These are phyloP conservation scores for Neoboletus brunneissimus DNA, from an alignment of 768 basidiomycete species.

Conservation along the genomic window DNA sequence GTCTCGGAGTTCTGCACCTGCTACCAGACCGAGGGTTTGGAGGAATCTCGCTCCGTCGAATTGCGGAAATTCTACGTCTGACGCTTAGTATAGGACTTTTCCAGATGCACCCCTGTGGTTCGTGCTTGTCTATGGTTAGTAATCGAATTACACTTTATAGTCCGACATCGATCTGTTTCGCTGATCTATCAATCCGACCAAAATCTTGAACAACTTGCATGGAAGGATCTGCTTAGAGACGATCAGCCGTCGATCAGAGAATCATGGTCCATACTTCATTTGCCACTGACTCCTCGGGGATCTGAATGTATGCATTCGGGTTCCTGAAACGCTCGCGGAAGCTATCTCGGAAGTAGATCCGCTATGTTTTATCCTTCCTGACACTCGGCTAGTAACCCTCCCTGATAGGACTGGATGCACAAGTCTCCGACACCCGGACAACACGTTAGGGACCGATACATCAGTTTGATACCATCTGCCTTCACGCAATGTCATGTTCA, in stretches of 20 bases:
- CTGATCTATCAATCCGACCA: neutral
- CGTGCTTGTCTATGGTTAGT: neutral
- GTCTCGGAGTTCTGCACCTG: too few species aligned
- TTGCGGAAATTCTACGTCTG: neutral
- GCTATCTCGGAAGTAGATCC: neutral
- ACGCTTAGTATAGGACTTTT: too few species aligned
- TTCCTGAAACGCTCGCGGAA: neutral
- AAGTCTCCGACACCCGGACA: neutral
- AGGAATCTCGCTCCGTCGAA: neutral
- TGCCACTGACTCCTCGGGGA: neutral
- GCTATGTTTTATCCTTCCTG: neutral
- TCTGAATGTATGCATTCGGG: neutral
- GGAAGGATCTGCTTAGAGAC: constrained; percentile 4
- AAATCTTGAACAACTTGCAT: neutral
- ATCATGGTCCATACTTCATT: neutral
- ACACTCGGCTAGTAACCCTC: neutral
- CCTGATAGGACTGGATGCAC: neutral
- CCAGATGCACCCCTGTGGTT: neutral
- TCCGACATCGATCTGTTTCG: neutral
- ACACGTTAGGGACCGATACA: neutral
- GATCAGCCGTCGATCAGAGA: constrained; percentile 18
- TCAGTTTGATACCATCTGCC: neutral
- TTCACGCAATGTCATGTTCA: neutral
- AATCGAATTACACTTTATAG: neutral
- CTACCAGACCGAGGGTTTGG: neutral